Percentiles rank a stretch among this genome's conserved stretches.
phyloP scores from a whole-genome alignment of 78 protist species.

The Protostelium mycophagum region DNA sequence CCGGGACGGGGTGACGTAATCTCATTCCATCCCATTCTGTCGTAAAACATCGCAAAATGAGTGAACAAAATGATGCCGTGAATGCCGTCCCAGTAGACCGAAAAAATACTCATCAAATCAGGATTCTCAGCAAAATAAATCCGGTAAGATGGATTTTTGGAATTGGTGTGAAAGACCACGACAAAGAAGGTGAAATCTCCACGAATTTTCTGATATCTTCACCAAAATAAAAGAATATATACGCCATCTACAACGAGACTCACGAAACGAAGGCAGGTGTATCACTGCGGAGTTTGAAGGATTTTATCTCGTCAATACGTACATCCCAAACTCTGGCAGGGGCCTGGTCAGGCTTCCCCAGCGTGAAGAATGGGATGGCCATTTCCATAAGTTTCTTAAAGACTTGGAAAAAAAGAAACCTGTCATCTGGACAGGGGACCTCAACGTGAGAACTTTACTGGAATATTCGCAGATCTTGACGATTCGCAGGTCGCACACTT shows the following conservation, averaged over 20 bases:
- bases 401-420: conserved; percentile 45
- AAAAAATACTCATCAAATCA: no score
- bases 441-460: conserved; percentile 17
- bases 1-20: background rate
- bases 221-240: no score
- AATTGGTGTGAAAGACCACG: conserved; percentile 45
- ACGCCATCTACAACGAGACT: no score
- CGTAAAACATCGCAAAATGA: no score
- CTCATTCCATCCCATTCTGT: no score
- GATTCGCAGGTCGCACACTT: conserved; percentile 30
- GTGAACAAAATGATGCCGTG: no score
- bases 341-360: conserved; percentile 16
- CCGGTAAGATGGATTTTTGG: conserved; percentile 43
- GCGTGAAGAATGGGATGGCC: conserved; percentile 67
- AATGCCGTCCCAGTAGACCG: no score
- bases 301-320: conserved; percentile 52
- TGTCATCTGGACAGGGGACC: conserved; percentile 72
- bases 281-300: conserved; percentile 54
- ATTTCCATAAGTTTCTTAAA: conserved; percentile 28
- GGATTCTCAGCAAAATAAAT: conserved; percentile 16
- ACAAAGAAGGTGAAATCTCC: conserved; percentile 60
- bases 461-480: no score
- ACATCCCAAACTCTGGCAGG: conserved; percentile 69
- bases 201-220: background rate
- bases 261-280: conserved; percentile 17